phyloP scores from a whole-genome alignment of 179 eudicot species.

The Heliamphora pulchella region DNA sequence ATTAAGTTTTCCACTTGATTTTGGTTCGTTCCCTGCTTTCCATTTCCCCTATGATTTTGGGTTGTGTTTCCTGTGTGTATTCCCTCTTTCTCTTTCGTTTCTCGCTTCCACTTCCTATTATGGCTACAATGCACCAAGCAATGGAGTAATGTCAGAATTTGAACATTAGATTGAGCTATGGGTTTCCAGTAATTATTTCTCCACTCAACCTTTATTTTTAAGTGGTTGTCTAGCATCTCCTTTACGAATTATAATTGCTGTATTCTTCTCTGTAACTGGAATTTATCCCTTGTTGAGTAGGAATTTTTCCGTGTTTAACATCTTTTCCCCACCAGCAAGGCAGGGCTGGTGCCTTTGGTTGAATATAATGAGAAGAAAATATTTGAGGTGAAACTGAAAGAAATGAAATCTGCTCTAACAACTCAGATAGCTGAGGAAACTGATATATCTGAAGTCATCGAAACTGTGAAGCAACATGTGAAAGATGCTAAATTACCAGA shows the following conservation, averaged over 20 bases:
- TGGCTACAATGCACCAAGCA: no score
- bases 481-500: conserved; percentile 95
- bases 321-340: conserved; percentile 47
- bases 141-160: no score
- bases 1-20: no score
- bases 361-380: conserved; percentile 89
- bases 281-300: neutral
- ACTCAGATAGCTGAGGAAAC: conserved; percentile 85
- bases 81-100: no score
- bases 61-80: no score
- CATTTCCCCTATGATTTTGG: no score
- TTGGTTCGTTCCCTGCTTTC: no score
- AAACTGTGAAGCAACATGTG: conserved; percentile 74
- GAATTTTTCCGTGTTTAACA: neutral
- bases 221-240: neutral
- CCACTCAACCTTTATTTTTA: neutral
- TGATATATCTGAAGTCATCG: conserved; percentile 81
- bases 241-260: no score
- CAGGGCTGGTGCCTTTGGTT: conserved; percentile 64
- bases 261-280: neutral
- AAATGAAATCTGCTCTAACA: conserved; percentile 83
- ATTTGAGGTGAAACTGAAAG: conserved; percentile 86
- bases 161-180: neutral
- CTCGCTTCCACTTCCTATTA: no score
- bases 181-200: neutral